Percentiles rank a stretch among this genome's conserved stretches.
These are phyloP conservation scores for Cucurbita maxima DNA, from an alignment of 306 rosid genomes.

Conservation along the genomic window DNA sequence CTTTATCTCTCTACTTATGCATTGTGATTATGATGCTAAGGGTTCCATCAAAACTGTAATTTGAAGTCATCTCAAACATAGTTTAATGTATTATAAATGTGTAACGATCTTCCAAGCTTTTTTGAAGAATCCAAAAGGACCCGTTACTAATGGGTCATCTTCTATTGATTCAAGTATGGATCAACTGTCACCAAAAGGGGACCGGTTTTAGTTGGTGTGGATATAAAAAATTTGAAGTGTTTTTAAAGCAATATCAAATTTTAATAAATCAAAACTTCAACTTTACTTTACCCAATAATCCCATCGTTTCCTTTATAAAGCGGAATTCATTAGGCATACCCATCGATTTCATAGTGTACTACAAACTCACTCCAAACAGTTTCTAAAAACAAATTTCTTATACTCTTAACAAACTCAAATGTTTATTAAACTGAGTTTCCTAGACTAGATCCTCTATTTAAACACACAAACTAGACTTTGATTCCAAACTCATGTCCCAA, in stretches of 20 bases:
- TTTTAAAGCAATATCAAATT: slow-evolving; percentile 20
- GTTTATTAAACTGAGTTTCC: background rate
- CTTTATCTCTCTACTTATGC: background rate
- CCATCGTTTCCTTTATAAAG: background rate
- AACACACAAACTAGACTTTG: background rate
- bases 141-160: background rate
- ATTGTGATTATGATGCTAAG: background rate
- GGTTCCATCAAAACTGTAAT: background rate
- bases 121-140: background rate
- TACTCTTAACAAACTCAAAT: background rate
- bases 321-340: background rate
- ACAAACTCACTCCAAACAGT: background rate
- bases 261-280: background rate
- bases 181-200: background rate
- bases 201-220: background rate
- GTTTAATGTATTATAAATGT: no score
- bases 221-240: background rate
- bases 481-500: background rate
- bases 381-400: background rate
- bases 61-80: background rate
- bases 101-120: background rate
- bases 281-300: background rate
- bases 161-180: background rate
- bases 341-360: background rate
- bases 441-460: background rate